A percentile compares a stretch with the other conserved stretches of the same genome.
Evolutionary conservation across 805 yeast species (phyloP).

Genomic region (Yarrowia hollandica): DNA sequence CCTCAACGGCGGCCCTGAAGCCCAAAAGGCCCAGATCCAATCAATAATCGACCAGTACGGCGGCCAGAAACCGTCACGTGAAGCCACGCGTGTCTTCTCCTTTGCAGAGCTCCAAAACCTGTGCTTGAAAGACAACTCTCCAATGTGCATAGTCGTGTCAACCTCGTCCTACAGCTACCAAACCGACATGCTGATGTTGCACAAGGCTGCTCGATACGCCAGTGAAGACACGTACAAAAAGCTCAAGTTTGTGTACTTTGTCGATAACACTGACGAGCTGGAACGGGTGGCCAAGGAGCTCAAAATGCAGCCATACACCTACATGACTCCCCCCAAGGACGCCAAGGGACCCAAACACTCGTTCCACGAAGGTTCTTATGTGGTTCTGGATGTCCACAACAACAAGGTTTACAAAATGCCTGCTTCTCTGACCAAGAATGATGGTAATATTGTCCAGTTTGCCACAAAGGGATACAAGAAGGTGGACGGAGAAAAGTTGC

Average conservation of each 20-base stretch:
- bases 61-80: background rate
- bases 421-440: background rate
- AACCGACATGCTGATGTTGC: background rate
- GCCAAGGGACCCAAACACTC: slow-evolving; percentile 2
- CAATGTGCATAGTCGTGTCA: slow-evolving; percentile 3
- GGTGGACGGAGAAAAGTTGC: slow-evolving; percentile 19
- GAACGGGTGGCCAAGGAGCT: slow-evolving; percentile 13
- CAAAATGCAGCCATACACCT: slow-evolving; percentile 10
- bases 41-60: slow-evolving; percentile 14
- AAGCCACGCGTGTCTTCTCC: slow-evolving; percentile 10
- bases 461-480: slow-evolving; percentile 27
- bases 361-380: slow-evolving; percentile 16
- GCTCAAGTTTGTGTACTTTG: slow-evolving; percentile 19
- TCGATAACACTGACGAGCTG: slow-evolving; percentile 21
- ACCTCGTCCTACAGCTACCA: slow-evolving; percentile 22
- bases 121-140: slow-evolving; percentile 12
- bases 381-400: slow-evolving; percentile 5
- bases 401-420: slow-evolving; percentile 27
- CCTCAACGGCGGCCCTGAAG: slow-evolving; percentile 16
- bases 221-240: slow-evolving; percentile 13
- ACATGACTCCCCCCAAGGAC: slow-evolving; percentile 4
- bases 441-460: slow-evolving; percentile 15
- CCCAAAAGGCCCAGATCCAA: slow-evolving; percentile 21
- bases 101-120: slow-evolving; percentile 10
- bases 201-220: slow-evolving; percentile 17